Evolutionary conservation across 768 basidiomycete species (phyloP).

Genomic region (Tylopilus subfusipes): DNA sequence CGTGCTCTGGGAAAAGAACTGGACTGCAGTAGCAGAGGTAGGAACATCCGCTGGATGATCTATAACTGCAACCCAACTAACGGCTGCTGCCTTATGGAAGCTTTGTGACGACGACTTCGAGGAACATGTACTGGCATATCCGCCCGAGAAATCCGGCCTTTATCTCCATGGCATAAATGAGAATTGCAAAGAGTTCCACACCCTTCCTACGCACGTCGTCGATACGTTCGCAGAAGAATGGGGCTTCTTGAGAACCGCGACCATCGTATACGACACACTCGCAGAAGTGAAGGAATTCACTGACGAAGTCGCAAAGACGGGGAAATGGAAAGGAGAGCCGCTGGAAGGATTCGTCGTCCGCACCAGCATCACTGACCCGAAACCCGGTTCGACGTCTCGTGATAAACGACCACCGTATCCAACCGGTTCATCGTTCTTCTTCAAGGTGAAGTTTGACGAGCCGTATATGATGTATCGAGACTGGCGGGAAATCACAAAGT

Average conservation of each 20-base stretch:
- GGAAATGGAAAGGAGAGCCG: constrained; percentile 78
- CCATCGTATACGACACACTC: constrained; percentile 51
- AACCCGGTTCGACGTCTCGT: constrained; percentile 28
- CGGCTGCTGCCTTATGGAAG: constrained; percentile 37
- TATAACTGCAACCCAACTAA: neutral
- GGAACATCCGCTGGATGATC: constrained; percentile 11
- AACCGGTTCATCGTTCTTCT: constrained; percentile 87
- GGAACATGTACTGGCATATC: constrained; percentile 88
- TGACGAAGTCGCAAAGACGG: constrained; percentile 56
- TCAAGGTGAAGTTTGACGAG: constrained; percentile 99
- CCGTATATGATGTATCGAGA: constrained; percentile 99
- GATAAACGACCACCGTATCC: constrained; percentile 58
- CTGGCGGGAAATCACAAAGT: constrained; percentile 92
- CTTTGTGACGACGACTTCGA: constrained; percentile 97
- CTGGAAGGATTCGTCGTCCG: constrained; percentile 96
- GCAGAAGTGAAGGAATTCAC: constrained; percentile 72
- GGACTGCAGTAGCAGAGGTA: constrained; percentile 93
- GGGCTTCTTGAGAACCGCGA: constrained; percentile 84
- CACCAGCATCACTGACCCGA: constrained; percentile 53
- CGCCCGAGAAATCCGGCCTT: constrained; percentile 79
- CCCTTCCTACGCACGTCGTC: constrained; percentile 63
- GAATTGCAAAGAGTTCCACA: constrained; percentile 62
- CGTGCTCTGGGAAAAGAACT: constrained; percentile 72
- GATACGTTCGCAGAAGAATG: constrained; percentile 82
- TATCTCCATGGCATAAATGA: constrained; percentile 91